Base-by-base conservation (phyloP, 2,329 filamentous ascomycete species). In the Fusarium annulatum region DNA sequence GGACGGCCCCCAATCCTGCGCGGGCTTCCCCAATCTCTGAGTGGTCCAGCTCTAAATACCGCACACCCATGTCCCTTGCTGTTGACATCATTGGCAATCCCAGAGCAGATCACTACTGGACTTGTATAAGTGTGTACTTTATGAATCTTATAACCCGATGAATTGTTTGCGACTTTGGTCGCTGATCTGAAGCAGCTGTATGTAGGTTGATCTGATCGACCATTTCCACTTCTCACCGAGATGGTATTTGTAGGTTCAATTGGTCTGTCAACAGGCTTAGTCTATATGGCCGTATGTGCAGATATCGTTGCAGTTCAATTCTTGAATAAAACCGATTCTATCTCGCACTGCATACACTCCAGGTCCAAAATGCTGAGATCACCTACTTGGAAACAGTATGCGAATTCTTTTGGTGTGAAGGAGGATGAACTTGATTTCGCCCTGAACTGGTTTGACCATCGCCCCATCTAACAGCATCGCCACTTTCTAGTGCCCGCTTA, bases 291-390 rank as follows among this genome's bases (percentile, higher is more conserved):
- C 11, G 19, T 14, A 15, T 21, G 3, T 6, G 1, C 8, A 26
- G 8, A 46, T 19, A 28, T 19, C 1, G 4, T 19, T 21, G 18
- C 11, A 28, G 12, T 28, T 46, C 18, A 46, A 46, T 19, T 9
- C 42, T 3, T 26, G 10, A 9, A 46, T 7, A 7, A 4, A 10
- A 10, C 18, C 5, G 11, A 21, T 36, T 15, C 18, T 36, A 15
- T 8, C 18, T 5, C 3, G 2, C 6, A 3, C 6, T 21, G 1
- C 12, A 46, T 3, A 19, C 8, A 4, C 3, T 9, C 12, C 4
- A 26, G 16, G 9, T 4, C 9, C 9, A 5, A 18, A 2, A 10
- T 23, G 4, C 8, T 15, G 18, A 5, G 12, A 12, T 11, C 0
- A 12, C 7, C 10, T 12, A 8, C 16, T 5, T 4, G 19, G 10